Evolutionary conservation across 257 asterid species (phyloP).

Genomic region (Solanum habrochaites): DNA sequence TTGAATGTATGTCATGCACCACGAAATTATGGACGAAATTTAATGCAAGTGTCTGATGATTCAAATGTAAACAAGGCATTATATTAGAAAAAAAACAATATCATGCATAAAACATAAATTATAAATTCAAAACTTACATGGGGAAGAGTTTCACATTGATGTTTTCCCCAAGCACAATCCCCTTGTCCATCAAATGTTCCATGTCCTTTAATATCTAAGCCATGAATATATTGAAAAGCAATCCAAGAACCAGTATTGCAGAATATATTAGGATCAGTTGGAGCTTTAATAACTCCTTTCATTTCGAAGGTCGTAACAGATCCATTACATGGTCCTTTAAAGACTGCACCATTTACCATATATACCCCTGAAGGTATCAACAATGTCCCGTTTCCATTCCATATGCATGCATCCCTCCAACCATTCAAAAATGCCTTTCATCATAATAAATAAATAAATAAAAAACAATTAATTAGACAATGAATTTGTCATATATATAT

Average conservation of each 20-base stretch:
- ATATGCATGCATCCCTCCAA: background rate
- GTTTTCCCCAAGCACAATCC: background rate
- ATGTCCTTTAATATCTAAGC: background rate
- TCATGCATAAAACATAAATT: too few species aligned
- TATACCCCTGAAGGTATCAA: background rate
- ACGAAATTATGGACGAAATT: background rate
- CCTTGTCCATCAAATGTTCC: constrained; percentile 6
- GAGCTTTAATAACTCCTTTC: background rate
- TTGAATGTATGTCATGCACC: background rate
- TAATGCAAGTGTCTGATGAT: background rate
- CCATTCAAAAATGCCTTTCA: background rate
- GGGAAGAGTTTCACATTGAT: background rate
- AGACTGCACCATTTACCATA: background rate
- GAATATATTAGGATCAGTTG: background rate
- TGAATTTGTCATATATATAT: too few species aligned
- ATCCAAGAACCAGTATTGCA: background rate
- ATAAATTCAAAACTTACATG: background rate
- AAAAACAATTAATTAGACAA: too few species aligned
- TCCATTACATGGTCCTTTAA: background rate
- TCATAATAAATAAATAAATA: background rate
- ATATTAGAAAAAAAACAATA: too few species aligned
- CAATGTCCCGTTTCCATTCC: background rate
- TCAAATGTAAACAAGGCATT: background rate
- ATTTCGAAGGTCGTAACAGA: background rate
- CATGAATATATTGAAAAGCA: background rate